Evolutionary conservation across 805 yeast species (phyloP).

Genomic region (Candida montana): DNA sequence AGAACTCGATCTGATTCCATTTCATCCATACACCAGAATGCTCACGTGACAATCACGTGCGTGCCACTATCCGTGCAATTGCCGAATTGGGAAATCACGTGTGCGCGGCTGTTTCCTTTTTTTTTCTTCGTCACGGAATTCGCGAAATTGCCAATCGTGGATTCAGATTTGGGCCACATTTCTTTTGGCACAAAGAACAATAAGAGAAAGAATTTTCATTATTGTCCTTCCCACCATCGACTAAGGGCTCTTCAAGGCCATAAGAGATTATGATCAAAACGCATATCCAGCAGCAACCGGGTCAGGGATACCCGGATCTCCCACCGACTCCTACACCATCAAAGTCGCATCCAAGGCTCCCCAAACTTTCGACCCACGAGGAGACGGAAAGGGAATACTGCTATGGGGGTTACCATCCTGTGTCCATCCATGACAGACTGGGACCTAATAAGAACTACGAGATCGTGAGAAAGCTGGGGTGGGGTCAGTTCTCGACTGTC

Average conservation of each 20-base stretch:
- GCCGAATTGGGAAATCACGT: too few relatives aligned
- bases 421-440: slow-evolving; percentile 48
- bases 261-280: too few relatives aligned
- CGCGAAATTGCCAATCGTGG: too few relatives aligned
- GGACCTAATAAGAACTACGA: slow-evolving; percentile 40
- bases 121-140: too few relatives aligned
- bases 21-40: background rate
- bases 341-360: background rate
- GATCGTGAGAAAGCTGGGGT: slow-evolving; percentile 54
- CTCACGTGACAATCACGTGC: too few relatives aligned
- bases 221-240: background rate
- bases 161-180: background rate
- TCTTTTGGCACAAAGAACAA: background rate
- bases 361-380: slow-evolving; percentile 27
- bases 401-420: slow-evolving; percentile 63
- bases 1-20: too few relatives aligned
- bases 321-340: too few relatives aligned
- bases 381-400: slow-evolving; percentile 50
- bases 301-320: too few relatives aligned
- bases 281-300: too few relatives aligned
- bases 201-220: background rate
- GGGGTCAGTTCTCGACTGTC: slow-evolving; percentile 73
- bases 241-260: too few relatives aligned
- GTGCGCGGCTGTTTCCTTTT: too few relatives aligned
- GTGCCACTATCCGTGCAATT: too few relatives aligned